Conservation (phyloP, 169 alveolate species). For the Gregarina niphandrodes region DNA sequence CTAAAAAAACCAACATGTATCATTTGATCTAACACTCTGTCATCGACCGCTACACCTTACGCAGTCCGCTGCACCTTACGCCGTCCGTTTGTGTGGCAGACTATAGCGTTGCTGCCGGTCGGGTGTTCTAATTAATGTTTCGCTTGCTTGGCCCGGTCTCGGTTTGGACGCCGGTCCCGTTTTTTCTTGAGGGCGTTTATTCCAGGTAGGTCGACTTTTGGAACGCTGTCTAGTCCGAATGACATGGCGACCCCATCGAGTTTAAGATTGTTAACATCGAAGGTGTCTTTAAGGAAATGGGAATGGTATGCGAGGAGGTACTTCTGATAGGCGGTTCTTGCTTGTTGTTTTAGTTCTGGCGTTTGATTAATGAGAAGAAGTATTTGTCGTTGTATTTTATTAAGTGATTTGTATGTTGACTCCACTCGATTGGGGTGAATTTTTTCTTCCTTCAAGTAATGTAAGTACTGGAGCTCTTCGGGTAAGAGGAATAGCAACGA, state of each 20-base stretch:
- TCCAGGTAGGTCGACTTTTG: background rate
- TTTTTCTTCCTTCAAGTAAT: slow-evolving; percentile 19
- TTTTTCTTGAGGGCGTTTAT: too few relatives aligned
- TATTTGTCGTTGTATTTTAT: background rate
- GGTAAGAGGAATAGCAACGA: slow-evolving; percentile 88
- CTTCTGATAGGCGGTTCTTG: background rate
- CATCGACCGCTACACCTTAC: too few relatives aligned
- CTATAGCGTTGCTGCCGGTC: too few relatives aligned
- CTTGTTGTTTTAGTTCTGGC: background rate
- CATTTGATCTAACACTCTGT: too few relatives aligned
- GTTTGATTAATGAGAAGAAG: background rate
- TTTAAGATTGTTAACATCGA: background rate
- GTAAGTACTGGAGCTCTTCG: slow-evolving; percentile 55
- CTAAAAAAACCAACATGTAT: too few relatives aligned
- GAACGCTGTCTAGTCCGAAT: background rate
- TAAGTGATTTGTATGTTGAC: background rate
- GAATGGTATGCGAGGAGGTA: background rate
- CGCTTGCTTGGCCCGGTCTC: too few relatives aligned
- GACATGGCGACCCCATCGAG: background rate
- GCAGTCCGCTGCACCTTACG: too few relatives aligned
- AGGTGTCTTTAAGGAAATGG: background rate
- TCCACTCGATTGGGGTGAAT: slow-evolving; percentile 11
- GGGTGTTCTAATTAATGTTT: too few relatives aligned
- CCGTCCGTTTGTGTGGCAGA: too few relatives aligned
- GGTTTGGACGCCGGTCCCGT: too few relatives aligned